Percentiles rank a stretch among this genome's conserved stretches.
Conservation (phyloP, 768 basidiomycete species). For the Russula griseocarnosa region DNA sequence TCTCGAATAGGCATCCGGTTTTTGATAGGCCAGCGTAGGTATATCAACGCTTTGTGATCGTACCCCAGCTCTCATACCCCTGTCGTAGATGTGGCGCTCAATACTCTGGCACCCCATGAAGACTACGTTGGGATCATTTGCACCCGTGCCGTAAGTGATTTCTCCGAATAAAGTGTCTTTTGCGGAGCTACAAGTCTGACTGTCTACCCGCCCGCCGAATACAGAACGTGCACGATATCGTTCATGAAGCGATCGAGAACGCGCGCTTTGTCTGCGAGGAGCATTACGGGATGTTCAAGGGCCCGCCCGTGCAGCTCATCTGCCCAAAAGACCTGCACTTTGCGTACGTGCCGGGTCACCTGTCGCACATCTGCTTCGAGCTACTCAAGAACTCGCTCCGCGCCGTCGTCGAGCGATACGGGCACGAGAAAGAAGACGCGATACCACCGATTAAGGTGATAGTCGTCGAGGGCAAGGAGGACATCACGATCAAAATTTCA, state of each 20-base stretch:
- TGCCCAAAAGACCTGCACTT: slow-evolving; percentile 85
- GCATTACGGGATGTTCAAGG: slow-evolving; percentile 90
- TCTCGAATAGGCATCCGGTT: slow-evolving; percentile 94
- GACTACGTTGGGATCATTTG: slow-evolving; percentile 98
- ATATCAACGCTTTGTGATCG: neutral
- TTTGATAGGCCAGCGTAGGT: slow-evolving; percentile 86
- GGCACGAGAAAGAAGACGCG: slow-evolving; percentile 69
- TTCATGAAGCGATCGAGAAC: slow-evolving; percentile 98
- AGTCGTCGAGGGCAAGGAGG: slow-evolving; percentile 95
- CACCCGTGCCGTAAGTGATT: slow-evolving; percentile 68
- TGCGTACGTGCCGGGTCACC: slow-evolving; percentile 93
- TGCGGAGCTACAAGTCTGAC: neutral
- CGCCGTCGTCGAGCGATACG: slow-evolving; percentile 91
- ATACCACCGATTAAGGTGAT: slow-evolving; percentile 92
- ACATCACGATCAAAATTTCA: slow-evolving; percentile 97
- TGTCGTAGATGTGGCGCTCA: slow-evolving; percentile 81
- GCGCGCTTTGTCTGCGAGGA: slow-evolving; percentile 93
- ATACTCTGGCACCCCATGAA: slow-evolving; percentile 82
- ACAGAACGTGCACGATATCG: slow-evolving; percentile 92
- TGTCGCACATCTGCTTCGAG: slow-evolving; percentile 96
- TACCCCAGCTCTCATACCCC: neutral
- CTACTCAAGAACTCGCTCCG: slow-evolving; percentile 96
- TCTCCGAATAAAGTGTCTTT: neutral
- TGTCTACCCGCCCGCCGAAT: slow-evolving; percentile 1
- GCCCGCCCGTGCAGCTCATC: slow-evolving; percentile 93